Evolutionary conservation across 2,329 filamentous ascomycete genomes (phyloP).

Genomic region (Arthrinium puccinioides): DNA sequence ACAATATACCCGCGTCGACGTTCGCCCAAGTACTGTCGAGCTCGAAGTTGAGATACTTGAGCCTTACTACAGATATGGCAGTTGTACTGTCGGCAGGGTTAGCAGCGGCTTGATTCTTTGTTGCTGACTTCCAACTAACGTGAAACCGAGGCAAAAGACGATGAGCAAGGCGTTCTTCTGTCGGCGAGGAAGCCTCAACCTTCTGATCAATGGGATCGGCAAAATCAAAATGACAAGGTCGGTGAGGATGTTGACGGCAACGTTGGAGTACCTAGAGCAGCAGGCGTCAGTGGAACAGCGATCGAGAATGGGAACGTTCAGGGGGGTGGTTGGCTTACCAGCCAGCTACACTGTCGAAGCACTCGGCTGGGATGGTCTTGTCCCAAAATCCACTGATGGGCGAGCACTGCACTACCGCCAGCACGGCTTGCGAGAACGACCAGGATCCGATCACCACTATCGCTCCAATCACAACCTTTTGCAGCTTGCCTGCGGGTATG

Average conservation of each 20-base stretch:
- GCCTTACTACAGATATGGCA: not conserved
- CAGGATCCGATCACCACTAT: not conserved
- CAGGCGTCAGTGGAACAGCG: not conserved
- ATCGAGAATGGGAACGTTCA: not conserved
- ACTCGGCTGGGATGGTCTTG: not conserved
- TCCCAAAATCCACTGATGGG: conserved; percentile 2
- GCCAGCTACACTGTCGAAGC: not conserved
- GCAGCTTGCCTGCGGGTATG: not conserved
- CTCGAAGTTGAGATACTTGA: not conserved
- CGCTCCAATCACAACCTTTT: not conserved
- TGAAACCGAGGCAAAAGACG: not conserved
- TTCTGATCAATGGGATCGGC: not conserved
- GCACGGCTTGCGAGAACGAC: not conserved
- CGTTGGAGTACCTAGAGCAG: not conserved
- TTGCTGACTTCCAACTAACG: not conserved
- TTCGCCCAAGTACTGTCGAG: not conserved
- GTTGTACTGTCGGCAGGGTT: not conserved
- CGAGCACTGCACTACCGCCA: not conserved
- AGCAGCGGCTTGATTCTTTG: too few relatives aligned
- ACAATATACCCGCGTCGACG: not conserved
- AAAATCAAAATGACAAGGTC: not conserved
- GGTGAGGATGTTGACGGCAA: not conserved
- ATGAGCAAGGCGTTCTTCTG: not conserved
- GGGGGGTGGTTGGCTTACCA: not conserved
- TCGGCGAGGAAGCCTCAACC: not conserved